Conservation (phyloP, 108 stramenopile genomes). For the Schizochytrium sp. region DNA sequence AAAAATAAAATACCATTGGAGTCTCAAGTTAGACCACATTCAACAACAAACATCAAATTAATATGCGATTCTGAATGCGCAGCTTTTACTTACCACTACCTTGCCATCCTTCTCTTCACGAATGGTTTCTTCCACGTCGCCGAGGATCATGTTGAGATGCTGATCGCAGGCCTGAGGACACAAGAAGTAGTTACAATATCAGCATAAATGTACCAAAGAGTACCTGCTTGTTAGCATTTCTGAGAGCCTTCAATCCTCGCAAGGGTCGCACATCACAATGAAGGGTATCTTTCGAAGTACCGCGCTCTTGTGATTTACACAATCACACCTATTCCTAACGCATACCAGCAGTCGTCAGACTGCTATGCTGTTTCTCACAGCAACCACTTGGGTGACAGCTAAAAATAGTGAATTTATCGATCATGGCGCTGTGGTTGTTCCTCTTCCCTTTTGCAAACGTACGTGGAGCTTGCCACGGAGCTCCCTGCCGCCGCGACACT, state of each 20-base stretch:
- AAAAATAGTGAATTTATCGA: too few species aligned
- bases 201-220: too few species aligned
- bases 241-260: neutral
- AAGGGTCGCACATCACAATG: neutral
- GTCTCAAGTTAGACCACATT: neutral
- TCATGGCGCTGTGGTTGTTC: too few species aligned
- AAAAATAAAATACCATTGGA: neutral
- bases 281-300: neutral
- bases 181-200: too few species aligned
- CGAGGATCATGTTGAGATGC: conserved; percentile 99
- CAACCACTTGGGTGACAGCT: too few species aligned
- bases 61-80: neutral
- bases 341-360: too few species aligned
- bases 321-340: too few species aligned
- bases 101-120: conserved; percentile 88
- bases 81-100: neutral
- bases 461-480: conserved; percentile 96
- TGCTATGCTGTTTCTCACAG: too few species aligned
- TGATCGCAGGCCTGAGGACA: conserved; percentile 91
- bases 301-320: neutral
- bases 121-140: conserved; percentile 98
- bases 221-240: too few species aligned
- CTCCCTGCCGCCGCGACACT: conserved; percentile 96
- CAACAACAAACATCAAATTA: neutral
- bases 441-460: conserved; percentile 59